phyloP scores from a whole-genome alignment of 1,139 yeast genomes.

The Blastobotrys aristatus region DNA sequence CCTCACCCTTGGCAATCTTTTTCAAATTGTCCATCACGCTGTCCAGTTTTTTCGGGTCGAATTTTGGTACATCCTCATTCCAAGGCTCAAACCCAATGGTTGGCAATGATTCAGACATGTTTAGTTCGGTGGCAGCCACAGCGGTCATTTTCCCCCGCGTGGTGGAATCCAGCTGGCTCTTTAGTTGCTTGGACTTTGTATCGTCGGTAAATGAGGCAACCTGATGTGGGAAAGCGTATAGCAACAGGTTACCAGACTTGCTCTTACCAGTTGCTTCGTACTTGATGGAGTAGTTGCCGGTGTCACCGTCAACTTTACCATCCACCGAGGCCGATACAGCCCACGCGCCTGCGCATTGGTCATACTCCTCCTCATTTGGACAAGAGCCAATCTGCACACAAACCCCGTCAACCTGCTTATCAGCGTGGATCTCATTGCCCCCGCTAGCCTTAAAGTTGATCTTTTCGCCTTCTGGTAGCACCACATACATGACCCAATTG shows the following conservation, averaged over 20 bases:
- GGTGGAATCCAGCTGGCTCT: conserved; percentile 53
- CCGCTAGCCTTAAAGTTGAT: conserved; percentile 43
- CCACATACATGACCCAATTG: conserved; percentile 57
- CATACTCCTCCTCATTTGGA: conserved; percentile 43
- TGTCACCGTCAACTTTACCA: conserved; percentile 37
- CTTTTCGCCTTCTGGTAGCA: conserved; percentile 34
- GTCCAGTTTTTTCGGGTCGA: conserved; percentile 32
- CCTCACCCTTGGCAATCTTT: conserved; percentile 50
- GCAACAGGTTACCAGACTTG: conserved; percentile 47
- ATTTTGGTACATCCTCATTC: conserved; percentile 30
- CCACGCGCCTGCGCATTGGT: conserved; percentile 58
- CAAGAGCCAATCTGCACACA: conserved; percentile 55
- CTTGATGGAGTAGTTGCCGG: conserved; percentile 48
- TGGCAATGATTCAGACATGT: conserved; percentile 58
- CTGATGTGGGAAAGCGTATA: conserved; percentile 75
- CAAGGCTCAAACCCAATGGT: conserved; percentile 43
- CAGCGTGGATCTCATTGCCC: conserved; percentile 38
- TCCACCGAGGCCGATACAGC: conserved; percentile 40
- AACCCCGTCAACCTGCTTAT: conserved; percentile 42
- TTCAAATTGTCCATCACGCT: conserved; percentile 42
- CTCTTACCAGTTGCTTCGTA: conserved; percentile 53
- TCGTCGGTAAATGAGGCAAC: conserved; percentile 42
- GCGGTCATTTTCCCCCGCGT: conserved; percentile 65
- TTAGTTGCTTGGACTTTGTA: conserved; percentile 26
- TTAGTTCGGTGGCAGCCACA: conserved; percentile 47